Evolutionary conservation across 2,329 filamentous ascomycete genomes (phyloP).

Genomic region (Talaromyces sp.): DNA sequence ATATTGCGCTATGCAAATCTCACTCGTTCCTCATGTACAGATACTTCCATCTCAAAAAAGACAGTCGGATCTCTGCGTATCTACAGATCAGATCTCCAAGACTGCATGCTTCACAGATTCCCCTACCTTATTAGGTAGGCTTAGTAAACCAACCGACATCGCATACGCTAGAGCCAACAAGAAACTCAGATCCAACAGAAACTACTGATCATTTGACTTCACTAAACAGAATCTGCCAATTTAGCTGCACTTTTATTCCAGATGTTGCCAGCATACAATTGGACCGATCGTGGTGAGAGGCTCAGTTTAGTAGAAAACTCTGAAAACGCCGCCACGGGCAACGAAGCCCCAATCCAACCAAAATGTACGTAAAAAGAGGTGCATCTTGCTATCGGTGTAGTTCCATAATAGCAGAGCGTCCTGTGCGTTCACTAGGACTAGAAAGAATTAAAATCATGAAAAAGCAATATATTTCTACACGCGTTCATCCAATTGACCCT

Average conservation of each 20-base stretch:
- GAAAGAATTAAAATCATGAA: neutral
- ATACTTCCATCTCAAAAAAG: neutral
- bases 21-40: neutral
- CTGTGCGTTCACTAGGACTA: neutral
- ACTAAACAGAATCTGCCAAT: neutral
- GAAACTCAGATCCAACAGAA: neutral
- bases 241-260: neutral
- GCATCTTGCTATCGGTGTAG: neutral
- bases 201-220: slow-evolving; percentile 1
- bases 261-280: neutral
- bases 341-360: neutral
- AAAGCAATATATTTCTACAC: neutral
- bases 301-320: neutral
- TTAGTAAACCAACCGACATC: neutral
- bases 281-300: neutral
- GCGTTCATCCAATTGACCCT: neutral
- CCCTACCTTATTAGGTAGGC: neutral
- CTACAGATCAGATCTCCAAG: neutral
- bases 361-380: neutral
- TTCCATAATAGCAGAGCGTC: neutral
- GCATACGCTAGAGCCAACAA: neutral
- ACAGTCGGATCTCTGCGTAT: neutral
- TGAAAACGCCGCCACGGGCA: neutral
- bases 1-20: neutral
- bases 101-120: slow-evolving; percentile 4